A percentile compares a stretch with the other conserved stretches of the same genome.
Conservation (phyloP, 2,329 filamentous ascomycete species). For the Paraconiothyrium brasiliense region DNA sequence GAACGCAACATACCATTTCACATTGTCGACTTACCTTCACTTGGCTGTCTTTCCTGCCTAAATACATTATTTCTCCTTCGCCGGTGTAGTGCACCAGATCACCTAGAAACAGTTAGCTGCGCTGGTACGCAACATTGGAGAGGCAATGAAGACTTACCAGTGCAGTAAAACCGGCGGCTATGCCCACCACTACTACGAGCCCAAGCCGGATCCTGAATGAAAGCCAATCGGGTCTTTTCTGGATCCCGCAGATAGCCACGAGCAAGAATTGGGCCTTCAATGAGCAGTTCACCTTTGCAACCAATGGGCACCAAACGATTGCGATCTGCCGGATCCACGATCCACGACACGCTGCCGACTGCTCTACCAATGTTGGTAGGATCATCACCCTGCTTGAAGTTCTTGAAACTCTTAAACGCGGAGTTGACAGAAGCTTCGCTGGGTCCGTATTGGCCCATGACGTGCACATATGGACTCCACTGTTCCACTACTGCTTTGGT, state of each 20-base stretch:
- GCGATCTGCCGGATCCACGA: constrained; percentile 44
- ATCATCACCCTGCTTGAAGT: constrained; percentile 42
- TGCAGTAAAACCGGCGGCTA: constrained; percentile 42
- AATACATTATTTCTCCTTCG: constrained; percentile 46
- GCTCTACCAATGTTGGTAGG: constrained; percentile 46
- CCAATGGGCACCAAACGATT: constrained; percentile 46
- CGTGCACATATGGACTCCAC: constrained; percentile 33
- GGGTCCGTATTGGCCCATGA: constrained; percentile 45
- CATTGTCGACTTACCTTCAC: constrained; percentile 38
- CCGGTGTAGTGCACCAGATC: constrained; percentile 46
- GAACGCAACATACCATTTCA: constrained; percentile 15
- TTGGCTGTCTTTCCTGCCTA: constrained; percentile 47
- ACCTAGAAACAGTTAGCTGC: constrained; percentile 19
- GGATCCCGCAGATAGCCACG: constrained; percentile 46
- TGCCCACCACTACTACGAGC: constrained; percentile 27
- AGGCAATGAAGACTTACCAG: constrained; percentile 12
- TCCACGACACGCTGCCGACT: constrained; percentile 42
- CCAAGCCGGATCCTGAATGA: constrained; percentile 44
- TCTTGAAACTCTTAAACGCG: constrained; percentile 40
- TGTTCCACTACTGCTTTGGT: constrained; percentile 43
- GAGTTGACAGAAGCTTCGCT: constrained; percentile 47
- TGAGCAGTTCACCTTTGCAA: constrained; percentile 44
- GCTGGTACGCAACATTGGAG: neutral
- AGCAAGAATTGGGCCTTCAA: constrained; percentile 47
- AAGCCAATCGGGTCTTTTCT: constrained; percentile 41